Base-by-base conservation (phyloP, 202 grass and related monocot genomes). In the Eragrostis tef region DNA sequence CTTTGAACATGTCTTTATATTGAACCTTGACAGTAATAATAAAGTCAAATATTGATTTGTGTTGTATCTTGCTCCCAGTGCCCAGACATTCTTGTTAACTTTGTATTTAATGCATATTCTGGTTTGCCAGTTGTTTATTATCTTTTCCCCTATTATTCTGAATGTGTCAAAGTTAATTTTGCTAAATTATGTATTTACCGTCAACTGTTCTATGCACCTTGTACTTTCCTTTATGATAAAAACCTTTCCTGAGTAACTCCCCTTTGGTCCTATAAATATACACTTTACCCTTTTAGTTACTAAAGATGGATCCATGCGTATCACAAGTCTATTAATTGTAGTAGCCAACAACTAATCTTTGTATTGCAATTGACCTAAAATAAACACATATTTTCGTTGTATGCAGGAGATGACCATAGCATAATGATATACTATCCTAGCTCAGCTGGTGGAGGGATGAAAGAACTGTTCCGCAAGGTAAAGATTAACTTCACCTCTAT, bases 401-500 rank as follows among this genome's bases (percentile, higher is more conserved):
- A 57, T 83, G 57, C 91, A 98, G 95, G 95, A 72, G 92, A 98
- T 61, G 90, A 98, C 76, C 95, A 98, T 84, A 91, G 91, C 74
- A 94, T 98, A 86, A 98, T 94, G 92, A 93, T 98, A 89, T 98
- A 98, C 64, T 98, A 98, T 86, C 95, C 95, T 71, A 98, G 95
- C 75, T 94, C 89, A 81, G 92, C 95, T 86, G 94, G 94, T 84
- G 92, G 95, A 79, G 95, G 95, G 85, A 98, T 94, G 95, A 98
- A 98, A 83, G 95, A 94, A 84, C 80, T 98, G 69, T 98, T 98
- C 74, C 85, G 92, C 45, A 98, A 98, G 92, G 95, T 98, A 44
- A 71, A 16, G 1, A 80, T 64, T 82, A 54, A 20, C 67, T 83
- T 67, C 26, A 22, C 45, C 34, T 12, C 34, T 21, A 70, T 71